A percentile compares a stretch with the other conserved stretches of the same genome.
phyloP scores from a whole-genome alignment of 2,329 filamentous ascomycete species.

The Teratosphaeria destructans region DNA sequence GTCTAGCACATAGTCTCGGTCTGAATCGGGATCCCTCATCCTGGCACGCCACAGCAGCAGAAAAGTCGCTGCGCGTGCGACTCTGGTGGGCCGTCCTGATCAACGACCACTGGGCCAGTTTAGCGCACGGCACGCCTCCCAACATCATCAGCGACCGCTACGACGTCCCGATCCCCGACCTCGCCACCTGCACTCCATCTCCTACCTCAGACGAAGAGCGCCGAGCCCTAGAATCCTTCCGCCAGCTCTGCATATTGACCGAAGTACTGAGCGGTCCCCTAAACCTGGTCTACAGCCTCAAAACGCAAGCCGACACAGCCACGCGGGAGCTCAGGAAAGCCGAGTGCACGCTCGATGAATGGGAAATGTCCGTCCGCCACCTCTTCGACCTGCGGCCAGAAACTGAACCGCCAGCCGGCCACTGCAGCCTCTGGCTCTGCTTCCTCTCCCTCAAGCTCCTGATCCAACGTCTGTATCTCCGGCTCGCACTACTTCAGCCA shows the following conservation, averaged over 20 bases:
- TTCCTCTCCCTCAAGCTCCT: conserved; percentile 31
- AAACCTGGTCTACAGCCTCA: conserved; percentile 29
- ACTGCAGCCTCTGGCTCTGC: conserved; percentile 31
- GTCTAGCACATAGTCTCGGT: conserved; percentile 45
- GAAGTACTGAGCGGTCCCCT: conserved; percentile 31
- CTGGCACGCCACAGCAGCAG: conserved; percentile 42
- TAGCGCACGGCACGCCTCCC: conserved; percentile 46
- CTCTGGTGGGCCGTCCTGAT: conserved; percentile 50
- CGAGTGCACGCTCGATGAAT: conserved; percentile 24
- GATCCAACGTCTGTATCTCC: conserved; percentile 13
- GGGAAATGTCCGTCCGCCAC: conserved; percentile 18
- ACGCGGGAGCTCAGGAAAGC: conserved; percentile 22
- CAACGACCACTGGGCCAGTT: conserved; percentile 47
- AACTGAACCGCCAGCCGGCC: conserved; percentile 5
- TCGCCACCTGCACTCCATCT: conserved; percentile 30
- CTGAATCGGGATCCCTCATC: conserved; percentile 45
- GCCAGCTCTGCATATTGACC: conserved; percentile 42
- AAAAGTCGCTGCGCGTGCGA: conserved; percentile 42
- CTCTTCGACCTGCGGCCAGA: neutral
- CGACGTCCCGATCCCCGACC: conserved; percentile 44
- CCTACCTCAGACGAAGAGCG: neutral
- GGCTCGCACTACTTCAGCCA: neutral
- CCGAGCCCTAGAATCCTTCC: conserved; percentile 38
- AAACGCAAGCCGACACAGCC: conserved; percentile 15
- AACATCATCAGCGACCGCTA: conserved; percentile 44